phyloP scores from a whole-genome alignment of 2,329 filamentous ascomycete genomes.

The Epicoccum nigrum region DNA sequence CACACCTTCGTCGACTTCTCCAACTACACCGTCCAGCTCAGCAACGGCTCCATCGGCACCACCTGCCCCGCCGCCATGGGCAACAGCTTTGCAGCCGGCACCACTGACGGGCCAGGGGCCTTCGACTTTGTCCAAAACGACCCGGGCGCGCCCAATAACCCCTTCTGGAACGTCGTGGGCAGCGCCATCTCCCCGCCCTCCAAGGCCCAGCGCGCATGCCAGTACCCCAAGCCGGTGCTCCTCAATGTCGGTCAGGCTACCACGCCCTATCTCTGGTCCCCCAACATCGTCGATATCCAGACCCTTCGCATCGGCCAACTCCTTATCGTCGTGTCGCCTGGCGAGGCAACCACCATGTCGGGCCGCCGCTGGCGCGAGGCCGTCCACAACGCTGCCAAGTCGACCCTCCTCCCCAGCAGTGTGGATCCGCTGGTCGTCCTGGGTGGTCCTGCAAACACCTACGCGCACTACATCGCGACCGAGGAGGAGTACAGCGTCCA shows the following conservation, averaged over 20 bases:
- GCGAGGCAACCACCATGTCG: constrained; percentile 91
- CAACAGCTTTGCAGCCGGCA: constrained; percentile 91
- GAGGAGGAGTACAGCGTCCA: constrained; percentile 82
- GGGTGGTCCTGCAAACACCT: constrained; percentile 88
- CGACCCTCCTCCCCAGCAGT: constrained; percentile 26
- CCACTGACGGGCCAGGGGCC: constrained; percentile 85
- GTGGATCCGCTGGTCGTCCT: constrained; percentile 70
- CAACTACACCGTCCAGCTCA: constrained; percentile 73
- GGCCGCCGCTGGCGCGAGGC: constrained; percentile 80
- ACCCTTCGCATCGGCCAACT: constrained; percentile 83
- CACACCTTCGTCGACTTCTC: constrained; percentile 87
- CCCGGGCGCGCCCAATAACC: constrained; percentile 74
- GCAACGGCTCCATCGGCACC: constrained; percentile 71
- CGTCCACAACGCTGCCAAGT: constrained; percentile 35
- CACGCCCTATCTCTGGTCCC: constrained; percentile 82
- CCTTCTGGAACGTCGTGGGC: constrained; percentile 80
- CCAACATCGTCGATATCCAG: constrained; percentile 91
- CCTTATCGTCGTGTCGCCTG: constrained; percentile 81
- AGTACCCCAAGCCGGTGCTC: constrained; percentile 81
- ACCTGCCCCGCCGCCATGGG: constrained; percentile 90
- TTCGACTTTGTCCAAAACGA: constrained; percentile 95
- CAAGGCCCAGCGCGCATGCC: constrained; percentile 73
- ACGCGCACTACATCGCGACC: constrained; percentile 81
- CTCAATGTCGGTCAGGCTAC: constrained; percentile 85
- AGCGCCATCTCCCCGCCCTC: constrained; percentile 73